These are phyloP conservation scores for Sarcomyxa edulis DNA, from an alignment of 768 basidiomycete genomes.

Conservation along the genomic window DNA sequence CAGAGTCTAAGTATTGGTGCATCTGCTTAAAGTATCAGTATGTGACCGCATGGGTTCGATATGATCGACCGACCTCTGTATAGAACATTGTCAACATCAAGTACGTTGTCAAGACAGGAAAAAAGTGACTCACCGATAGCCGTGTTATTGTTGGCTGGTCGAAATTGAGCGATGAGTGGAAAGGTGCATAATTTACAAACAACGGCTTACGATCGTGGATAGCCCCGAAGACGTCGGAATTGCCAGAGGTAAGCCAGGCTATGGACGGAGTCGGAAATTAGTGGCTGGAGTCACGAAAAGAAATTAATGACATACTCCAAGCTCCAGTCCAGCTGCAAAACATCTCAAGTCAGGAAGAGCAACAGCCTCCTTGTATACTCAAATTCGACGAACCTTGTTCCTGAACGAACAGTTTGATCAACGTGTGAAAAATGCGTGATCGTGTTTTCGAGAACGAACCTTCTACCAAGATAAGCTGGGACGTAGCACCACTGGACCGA, in stretches of 20 bases:
- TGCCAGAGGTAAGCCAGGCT: constrained; percentile 58
- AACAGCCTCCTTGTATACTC: too few relatives aligned
- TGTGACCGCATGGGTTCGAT: too few relatives aligned
- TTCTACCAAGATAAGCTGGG: constrained; percentile 44
- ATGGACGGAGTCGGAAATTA: constrained; percentile 6
- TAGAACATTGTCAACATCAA: too few relatives aligned
- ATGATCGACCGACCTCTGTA: too few relatives aligned
- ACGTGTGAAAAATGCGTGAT: neutral
- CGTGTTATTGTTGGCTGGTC: constrained; percentile 56
- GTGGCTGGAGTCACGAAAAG: too few relatives aligned
- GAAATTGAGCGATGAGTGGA: too few relatives aligned
- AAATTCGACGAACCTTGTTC: too few relatives aligned
- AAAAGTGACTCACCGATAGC: constrained; percentile 39
- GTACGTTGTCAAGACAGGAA: constrained; percentile 1
- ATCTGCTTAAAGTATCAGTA: constrained; percentile 51
- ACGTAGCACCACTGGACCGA: constrained; percentile 56
- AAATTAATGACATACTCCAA: constrained; percentile 41
- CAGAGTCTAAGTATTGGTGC: constrained; percentile 68
- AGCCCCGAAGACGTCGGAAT: constrained; percentile 42
- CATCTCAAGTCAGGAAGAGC: too few relatives aligned
- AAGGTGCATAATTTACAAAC: too few relatives aligned
- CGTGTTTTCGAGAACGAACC: constrained; percentile 12
- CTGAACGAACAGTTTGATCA: constrained; percentile 5
- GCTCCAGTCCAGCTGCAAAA: constrained; percentile 59
- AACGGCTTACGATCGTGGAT: constrained; percentile 57